Evolutionary conservation across 768 basidiomycete genomes (phyloP).

Genomic region (Lepiota brunneoincarnata): DNA sequence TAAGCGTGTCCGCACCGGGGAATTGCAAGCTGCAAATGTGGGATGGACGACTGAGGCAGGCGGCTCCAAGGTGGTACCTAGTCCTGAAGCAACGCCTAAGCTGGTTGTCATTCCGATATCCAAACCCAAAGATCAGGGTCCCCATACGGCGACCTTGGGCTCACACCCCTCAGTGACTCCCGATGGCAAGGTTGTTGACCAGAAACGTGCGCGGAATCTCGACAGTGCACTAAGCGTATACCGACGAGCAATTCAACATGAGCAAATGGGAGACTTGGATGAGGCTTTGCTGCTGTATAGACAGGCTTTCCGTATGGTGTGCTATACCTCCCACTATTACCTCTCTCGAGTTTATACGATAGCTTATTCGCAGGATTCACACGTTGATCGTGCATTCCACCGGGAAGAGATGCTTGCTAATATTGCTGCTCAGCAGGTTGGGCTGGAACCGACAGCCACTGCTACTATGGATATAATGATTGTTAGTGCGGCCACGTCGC

Average conservation of each 20-base stretch:
- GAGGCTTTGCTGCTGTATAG: conserved; percentile 77
- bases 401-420: conserved; percentile 49
- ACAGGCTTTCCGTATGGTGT: conserved; percentile 68
- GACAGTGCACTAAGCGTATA: conserved; percentile 64
- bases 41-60: conserved; percentile 4
- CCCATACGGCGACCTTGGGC: conserved; percentile 6
- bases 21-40: not conserved
- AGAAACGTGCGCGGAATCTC: conserved; percentile 32
- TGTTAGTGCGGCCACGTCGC: not conserved
- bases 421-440: conserved; percentile 25
- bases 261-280: conserved; percentile 73
- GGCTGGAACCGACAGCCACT: conserved; percentile 3
- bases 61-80: conserved; percentile 5
- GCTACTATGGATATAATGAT: not conserved
- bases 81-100: conserved; percentile 8
- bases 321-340: conserved; percentile 6
- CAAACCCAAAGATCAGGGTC: not conserved
- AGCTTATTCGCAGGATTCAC: conserved; percentile 41
- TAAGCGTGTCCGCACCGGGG: conserved; percentile 18
- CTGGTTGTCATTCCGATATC: not conserved
- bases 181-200: conserved; percentile 19
- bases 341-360: conserved; percentile 5
- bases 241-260: conserved; percentile 63
- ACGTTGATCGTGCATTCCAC: conserved; percentile 73
- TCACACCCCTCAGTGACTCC: conserved; percentile 22